Evolutionary conservation across 805 yeast species (phyloP), one percentile per base, ranked within the genome.

Genomic region (Suhomyces canberraensis): DNA sequence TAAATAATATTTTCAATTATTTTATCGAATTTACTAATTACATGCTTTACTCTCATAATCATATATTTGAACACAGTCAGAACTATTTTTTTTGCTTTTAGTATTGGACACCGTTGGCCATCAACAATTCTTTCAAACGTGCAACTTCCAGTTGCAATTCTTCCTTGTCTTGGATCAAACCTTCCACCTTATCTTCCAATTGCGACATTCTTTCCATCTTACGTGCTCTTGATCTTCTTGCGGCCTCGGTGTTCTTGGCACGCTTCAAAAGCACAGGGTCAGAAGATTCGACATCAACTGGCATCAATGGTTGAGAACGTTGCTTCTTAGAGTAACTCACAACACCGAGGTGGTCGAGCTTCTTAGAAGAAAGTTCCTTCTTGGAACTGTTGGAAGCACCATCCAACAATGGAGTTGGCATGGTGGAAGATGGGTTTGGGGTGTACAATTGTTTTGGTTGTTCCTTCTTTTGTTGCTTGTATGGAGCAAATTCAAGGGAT

Each of bases 201-300:
- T 86, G 91, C 42, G 64, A 52, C 87, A 90, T 84, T 61, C 95
- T 78, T 60, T 85, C 85, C 81, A 84, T 80, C 64, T 90, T 88
- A 60, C 95, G 79, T 16, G 96, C 96, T 54, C 97, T 75, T 18
- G 96, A 88, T 56, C 96, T 78, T 62, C 97, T 80, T 6, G 97
- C 97, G 48, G 98, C 97, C 58, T 89, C 96, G n/a, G 91, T 91
- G 75, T 93, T 91, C 64, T 91, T 81, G 7, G 98, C 98, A 59
- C 98, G 81, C 69, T 91, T 91, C 52, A 84, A 60, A 31, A 87
- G 77, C 39, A 74, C 75, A n/a, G 82, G 77, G 60, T 89, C 95
- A 33, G 58, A 64, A 30, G 73, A 76, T 21, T 76, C 71, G 30
- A 69, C 44, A 31, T 76, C 75, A 38, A 89, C 73, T 8, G 95